These are phyloP conservation scores for Naganishia antarctica DNA, from an alignment of 768 basidiomycete species.

Conservation along the genomic window DNA sequence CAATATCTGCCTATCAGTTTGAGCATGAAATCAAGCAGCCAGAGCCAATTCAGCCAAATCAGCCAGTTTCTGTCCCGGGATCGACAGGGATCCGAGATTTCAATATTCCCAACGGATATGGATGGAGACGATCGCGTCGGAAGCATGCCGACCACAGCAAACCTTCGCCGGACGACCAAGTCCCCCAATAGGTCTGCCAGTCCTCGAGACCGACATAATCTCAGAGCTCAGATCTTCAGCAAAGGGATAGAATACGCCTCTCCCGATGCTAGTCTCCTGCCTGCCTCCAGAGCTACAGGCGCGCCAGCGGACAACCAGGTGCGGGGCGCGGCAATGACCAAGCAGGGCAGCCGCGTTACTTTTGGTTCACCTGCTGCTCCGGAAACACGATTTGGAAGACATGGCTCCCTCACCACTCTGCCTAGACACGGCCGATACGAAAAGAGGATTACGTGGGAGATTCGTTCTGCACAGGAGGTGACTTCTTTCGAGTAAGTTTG, in stretches of 20 bases:
- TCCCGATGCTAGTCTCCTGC: background rate
- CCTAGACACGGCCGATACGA: background rate
- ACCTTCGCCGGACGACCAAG: constrained; percentile 3
- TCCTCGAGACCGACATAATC: constrained; percentile 23
- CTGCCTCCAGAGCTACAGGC: background rate
- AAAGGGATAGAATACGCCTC: constrained; percentile 11
- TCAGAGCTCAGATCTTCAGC: constrained; percentile 18
- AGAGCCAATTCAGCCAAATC: constrained; percentile 19
- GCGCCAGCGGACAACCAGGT: background rate
- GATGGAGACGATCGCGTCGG: constrained; percentile 17
- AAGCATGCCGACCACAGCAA: constrained; percentile 4
- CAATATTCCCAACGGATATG: constrained; percentile 1
- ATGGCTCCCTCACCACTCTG: background rate
- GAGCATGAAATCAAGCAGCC: constrained; percentile 20
- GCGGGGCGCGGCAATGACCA: constrained; percentile 1
- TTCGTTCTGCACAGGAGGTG: background rate
- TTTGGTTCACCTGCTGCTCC: constrained; percentile 4
- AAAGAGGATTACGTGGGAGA: constrained; percentile 4
- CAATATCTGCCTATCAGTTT: constrained; percentile 21
- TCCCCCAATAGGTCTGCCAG: constrained; percentile 25
- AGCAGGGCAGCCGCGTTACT: constrained; percentile 2
- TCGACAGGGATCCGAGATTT: constrained; percentile 5
- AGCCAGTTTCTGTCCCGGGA: constrained; percentile 16
- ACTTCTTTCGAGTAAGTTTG: constrained; percentile 3
- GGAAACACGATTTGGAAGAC: background rate